Evolutionary conservation across 2,329 filamentous ascomycete genomes (phyloP).

Genomic region (Dichotomopilus funicola): DNA sequence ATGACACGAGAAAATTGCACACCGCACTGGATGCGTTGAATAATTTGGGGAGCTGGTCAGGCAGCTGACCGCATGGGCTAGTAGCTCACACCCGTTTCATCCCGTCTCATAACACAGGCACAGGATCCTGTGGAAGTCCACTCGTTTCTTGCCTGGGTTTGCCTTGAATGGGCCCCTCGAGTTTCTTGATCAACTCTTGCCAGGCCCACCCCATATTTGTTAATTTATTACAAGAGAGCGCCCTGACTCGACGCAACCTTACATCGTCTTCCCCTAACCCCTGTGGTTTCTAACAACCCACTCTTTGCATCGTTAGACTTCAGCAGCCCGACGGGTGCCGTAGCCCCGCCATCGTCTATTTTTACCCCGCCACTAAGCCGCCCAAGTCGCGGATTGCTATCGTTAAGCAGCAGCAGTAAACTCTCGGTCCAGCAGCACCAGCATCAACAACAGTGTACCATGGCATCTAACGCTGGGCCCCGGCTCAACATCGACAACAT

Average conservation of each 20-base stretch:
- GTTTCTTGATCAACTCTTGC: too few species aligned
- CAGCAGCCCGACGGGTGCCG: conserved; percentile 15
- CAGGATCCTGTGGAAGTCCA: too few species aligned
- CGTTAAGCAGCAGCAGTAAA: neutral
- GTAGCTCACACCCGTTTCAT: too few species aligned
- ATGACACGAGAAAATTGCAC: conserved; percentile 14
- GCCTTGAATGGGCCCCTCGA: too few species aligned
- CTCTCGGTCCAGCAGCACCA: neutral
- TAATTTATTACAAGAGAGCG: too few species aligned
- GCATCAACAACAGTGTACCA: conserved; percentile 25
- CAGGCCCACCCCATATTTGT: too few species aligned
- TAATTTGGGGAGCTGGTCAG: neutral
- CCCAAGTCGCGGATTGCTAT: conserved; percentile 7
- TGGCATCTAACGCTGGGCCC: conserved; percentile 33
- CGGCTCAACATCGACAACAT: conserved; percentile 76
- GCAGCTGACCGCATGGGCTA: neutral
- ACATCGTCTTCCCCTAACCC: conserved; percentile 1
- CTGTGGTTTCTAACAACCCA: conserved; percentile 14
- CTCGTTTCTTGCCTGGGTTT: too few species aligned
- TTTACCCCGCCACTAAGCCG: conserved; percentile 15
- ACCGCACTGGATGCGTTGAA: conserved; percentile 12
- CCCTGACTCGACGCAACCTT: neutral
- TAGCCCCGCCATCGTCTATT: conserved; percentile 14
- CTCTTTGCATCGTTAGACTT: conserved; percentile 12
- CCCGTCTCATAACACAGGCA: too few species aligned